These are phyloP conservation scores for Cicer cuneatum DNA, from an alignment of 306 rosid species.

Conservation along the genomic window DNA sequence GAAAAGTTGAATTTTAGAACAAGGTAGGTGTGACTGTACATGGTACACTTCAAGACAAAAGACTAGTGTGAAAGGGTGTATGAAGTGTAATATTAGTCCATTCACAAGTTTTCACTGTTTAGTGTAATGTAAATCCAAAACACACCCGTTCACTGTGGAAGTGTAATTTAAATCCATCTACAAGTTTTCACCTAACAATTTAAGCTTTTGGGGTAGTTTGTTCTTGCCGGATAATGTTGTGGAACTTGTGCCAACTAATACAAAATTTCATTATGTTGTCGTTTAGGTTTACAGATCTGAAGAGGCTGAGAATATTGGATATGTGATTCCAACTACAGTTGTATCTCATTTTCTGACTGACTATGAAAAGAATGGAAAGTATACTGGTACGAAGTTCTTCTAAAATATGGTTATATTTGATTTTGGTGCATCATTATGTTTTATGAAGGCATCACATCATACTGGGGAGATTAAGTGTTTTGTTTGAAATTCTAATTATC, in stretches of 20 bases:
- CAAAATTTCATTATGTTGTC: slow-evolving; percentile 7
- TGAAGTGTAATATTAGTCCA: slow-evolving; percentile 29
- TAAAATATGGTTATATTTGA: slow-evolving; percentile 40
- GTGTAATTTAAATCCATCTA: slow-evolving; percentile 32
- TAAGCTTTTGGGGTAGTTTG: slow-evolving; percentile 10
- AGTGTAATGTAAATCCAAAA: too few relatives aligned
- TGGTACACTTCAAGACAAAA: not conserved
- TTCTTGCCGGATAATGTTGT: slow-evolving; percentile 30
- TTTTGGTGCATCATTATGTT: slow-evolving; percentile 38
- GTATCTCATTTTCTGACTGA: slow-evolving; percentile 95
- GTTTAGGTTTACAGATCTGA: slow-evolving; percentile 97
- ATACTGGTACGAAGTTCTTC: slow-evolving; percentile 76
- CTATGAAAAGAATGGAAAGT: slow-evolving; percentile 84
- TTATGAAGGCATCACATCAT: slow-evolving; percentile 23
- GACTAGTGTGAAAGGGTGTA: slow-evolving; percentile 1
- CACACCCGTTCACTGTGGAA: not conserved
- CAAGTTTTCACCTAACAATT: slow-evolving; percentile 1
- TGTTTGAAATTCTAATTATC: slow-evolving; percentile 18
- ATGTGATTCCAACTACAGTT: slow-evolving; percentile 94
- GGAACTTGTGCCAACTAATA: slow-evolving; percentile 40
- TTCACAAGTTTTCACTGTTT: too few relatives aligned
- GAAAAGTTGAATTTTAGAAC: slow-evolving; percentile 11
- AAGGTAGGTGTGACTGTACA: not conserved
- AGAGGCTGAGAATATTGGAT: slow-evolving; percentile 99
- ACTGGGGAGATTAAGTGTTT: slow-evolving; percentile 29